phyloP scores from a whole-genome alignment of 1,284 basidiomycete genomes.

The Cutaneotrichosporon cutaneum region DNA sequence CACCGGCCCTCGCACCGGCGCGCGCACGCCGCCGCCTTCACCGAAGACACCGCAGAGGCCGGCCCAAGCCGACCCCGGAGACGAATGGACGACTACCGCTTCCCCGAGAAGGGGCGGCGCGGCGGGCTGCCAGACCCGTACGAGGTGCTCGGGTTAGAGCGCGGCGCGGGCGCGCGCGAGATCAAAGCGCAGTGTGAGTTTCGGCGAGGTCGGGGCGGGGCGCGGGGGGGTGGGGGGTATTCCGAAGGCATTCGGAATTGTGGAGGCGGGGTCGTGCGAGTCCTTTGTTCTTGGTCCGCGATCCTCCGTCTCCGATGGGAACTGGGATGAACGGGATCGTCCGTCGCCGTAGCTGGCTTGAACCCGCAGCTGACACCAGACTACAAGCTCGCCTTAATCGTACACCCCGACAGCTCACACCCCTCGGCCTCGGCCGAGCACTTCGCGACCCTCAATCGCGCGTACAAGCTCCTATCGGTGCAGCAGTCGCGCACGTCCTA shows the following conservation, averaged over 20 bases:
- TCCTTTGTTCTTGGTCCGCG: neutral
- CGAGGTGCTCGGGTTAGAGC: conserved; percentile 46
- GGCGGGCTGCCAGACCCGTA: conserved; percentile 47
- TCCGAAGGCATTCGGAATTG: conserved; percentile 11
- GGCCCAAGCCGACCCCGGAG: neutral
- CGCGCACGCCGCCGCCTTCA: conserved; percentile 17
- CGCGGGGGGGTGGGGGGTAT: neutral
- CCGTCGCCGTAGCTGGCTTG: neutral
- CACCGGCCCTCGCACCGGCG: neutral
- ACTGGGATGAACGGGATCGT: neutral
- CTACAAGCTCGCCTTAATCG: conserved; percentile 48
- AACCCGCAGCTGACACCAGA: conserved; percentile 37
- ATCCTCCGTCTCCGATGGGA: neutral
- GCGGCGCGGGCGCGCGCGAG: conserved; percentile 35
- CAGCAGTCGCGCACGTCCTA: conserved; percentile 36
- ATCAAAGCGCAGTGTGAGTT: conserved; percentile 50
- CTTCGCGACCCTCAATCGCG: conserved; percentile 46
- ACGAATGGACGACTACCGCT: conserved; percentile 30
- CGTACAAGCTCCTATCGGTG: conserved; percentile 48
- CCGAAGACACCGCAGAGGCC: conserved; percentile 1
- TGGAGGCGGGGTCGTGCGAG: neutral
- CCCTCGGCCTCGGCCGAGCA: conserved; percentile 47
- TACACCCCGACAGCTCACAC: conserved; percentile 52
- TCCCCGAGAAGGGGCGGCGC: conserved; percentile 32
- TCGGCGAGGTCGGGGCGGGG: neutral